Conservation (phyloP, 1,139 yeast species). For the Protomyces macrosporus region DNA sequence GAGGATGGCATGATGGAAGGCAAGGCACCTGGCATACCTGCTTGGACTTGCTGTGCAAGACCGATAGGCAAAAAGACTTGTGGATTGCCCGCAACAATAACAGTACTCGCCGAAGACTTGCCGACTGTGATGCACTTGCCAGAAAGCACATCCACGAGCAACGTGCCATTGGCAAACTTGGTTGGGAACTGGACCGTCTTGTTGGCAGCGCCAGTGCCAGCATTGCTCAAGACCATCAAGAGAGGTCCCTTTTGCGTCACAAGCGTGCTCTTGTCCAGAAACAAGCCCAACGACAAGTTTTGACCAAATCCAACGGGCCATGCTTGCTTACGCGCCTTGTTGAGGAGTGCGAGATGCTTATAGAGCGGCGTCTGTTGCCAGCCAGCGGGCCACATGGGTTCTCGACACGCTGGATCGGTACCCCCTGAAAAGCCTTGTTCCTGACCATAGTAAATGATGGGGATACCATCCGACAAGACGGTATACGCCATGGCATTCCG, state of each 20-base stretch:
- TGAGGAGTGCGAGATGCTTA: conserved; percentile 8
- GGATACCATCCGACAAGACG: conserved; percentile 30
- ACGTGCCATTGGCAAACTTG: conserved; percentile 14
- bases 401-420: conserved; percentile 28
- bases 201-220: conserved; percentile 10
- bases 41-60: conserved; percentile 10
- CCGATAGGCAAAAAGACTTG: conserved; percentile 14
- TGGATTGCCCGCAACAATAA: conserved; percentile 1
- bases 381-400: conserved; percentile 19
- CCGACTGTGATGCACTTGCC: conserved; percentile 18
- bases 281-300: conserved; percentile 11
- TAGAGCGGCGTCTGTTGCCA: conserved; percentile 5
- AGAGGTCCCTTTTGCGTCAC: conserved; percentile 27
- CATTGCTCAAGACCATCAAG: conserved; percentile 16
- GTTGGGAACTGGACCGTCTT: conserved; percentile 14
- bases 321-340: conserved; percentile 7
- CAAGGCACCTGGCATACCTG: not conserved
- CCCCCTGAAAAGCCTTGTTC: conserved; percentile 29
- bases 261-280: not conserved
- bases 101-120: conserved; percentile 5
- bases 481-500: conserved; percentile 25
- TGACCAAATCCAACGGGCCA: conserved; percentile 20
- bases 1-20: not conserved
- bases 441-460: conserved; percentile 30
- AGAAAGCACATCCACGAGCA: conserved; percentile 11